Base-by-base conservation (phyloP, 1,284 basidiomycete species). In the Ceratobasidium sp. region DNA sequence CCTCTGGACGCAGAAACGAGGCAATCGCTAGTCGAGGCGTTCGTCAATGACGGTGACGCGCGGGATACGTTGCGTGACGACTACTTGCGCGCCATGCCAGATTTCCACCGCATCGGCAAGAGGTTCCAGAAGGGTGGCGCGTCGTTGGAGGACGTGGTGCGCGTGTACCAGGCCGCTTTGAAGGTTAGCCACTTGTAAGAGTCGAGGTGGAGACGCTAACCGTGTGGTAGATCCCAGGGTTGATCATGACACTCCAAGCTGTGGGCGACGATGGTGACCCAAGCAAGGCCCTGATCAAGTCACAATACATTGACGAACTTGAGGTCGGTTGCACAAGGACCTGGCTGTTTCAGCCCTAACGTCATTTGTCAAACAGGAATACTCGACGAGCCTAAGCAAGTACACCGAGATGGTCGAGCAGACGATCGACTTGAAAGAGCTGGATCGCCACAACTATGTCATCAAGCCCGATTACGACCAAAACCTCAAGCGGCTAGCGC, bases 381-480 rank as follows among this genome's bases (percentile, higher is more conserved):
- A 86, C 73, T 81, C 85, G 29, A 79, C 77, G 0, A 87, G 82
- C 69, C 84, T 97, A 3, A 82, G 83, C 12, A 93, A 94, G 75
- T 96, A 96, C 74, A 83, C 86, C 3, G 93, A 96, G 74, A 95
- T 99, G 90, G 96, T 99, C 2, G 94, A 98, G 78, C 89, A 93
- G 70, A 98, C 96, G 0, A 86, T 99, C 49, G 97, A 99, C 75
- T 86, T 98, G 20, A 87, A 91, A 53, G 90, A 96, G 74, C 84
- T 98, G 7, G 75, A 79, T 81, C 90, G 76, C 80, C 94, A 98
- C 79, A 92, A 92, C 74, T 96, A 91, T 76, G 90, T 96, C 31
- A 95, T 99, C 76, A 95, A 94, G 77, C 90, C 96, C 0, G 94
- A 95, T 70, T 96, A 94, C 74, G 92, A 96, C 76, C 85, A 87